phyloP scores from a whole-genome alignment of 129 eudicot species.

The Artemisia argyi region DNA sequence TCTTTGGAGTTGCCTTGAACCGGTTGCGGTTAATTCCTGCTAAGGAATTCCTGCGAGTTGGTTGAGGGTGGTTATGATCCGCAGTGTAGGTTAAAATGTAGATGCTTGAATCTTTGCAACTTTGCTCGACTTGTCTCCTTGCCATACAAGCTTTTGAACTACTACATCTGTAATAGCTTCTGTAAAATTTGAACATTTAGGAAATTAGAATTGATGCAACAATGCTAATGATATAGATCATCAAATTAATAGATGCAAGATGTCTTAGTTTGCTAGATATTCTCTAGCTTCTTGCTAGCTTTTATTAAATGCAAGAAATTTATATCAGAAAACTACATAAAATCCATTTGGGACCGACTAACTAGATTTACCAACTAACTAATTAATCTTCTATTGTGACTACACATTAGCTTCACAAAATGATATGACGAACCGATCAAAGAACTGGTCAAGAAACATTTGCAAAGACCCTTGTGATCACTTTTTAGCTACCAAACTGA shows the following conservation, averaged over 20 bases:
- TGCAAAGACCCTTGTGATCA: background rate
- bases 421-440: no score
- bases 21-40: conserved; percentile 62
- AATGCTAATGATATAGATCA: background rate
- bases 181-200: conserved; percentile 27
- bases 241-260: background rate
- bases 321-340: no score
- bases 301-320: no score
- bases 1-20: conserved; percentile 35
- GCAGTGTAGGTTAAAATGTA: conserved; percentile 76
- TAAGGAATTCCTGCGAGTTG: conserved; percentile 71
- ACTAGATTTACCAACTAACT: no score
- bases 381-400: no score
- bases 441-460: no score
- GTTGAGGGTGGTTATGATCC: conserved; percentile 77
- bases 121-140: conserved; percentile 91
- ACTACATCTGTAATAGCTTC: conserved; percentile 92
- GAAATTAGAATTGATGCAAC: background rate
- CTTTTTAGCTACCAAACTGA: background rate
- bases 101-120: conserved; percentile 57
- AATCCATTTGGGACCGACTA: no score
- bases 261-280: background rate
- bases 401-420: no score
- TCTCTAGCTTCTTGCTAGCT: no score
- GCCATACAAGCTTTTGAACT: conserved; percentile 81